Percentiles rank a stretch among this genome's conserved stretches.
phyloP scores from a whole-genome alignment of 1,139 yeast genomes.

The Debaryomycetaceae sp. region DNA sequence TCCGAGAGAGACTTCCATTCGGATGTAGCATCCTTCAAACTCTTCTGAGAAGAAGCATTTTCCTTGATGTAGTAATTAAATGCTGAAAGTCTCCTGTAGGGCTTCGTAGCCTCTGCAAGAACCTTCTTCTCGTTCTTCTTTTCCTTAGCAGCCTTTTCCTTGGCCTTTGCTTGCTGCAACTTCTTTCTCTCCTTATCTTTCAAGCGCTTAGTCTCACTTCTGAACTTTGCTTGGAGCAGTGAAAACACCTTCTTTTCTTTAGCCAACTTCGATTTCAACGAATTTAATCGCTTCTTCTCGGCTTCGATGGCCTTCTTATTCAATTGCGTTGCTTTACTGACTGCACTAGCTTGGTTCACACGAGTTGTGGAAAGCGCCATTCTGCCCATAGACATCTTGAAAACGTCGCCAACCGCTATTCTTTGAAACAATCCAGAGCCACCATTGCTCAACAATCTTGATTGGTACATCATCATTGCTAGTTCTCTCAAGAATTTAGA shows the following conservation, averaged over 20 bases:
- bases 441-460: neutral
- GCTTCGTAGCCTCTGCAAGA: constrained; percentile 24
- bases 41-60: constrained; percentile 6
- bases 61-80: constrained; percentile 26
- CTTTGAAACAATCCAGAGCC: neutral
- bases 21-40: constrained; percentile 17
- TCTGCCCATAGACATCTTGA: neutral
- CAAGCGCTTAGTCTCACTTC: constrained; percentile 14
- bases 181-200: constrained; percentile 13
- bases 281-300: constrained; percentile 10
- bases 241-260: constrained; percentile 23
- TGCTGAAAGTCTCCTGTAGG: constrained; percentile 24
- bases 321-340: neutral
- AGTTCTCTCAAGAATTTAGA: too few relatives aligned
- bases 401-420: neutral
- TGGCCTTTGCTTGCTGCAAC: constrained; percentile 13
- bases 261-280: constrained; percentile 15
- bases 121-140: constrained; percentile 17
- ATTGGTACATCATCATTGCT: neutral
- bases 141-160: constrained; percentile 13
- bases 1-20: constrained; percentile 23
- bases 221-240: constrained; percentile 18
- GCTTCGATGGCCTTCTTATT: constrained; percentile 7
- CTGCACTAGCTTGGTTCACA: neutral
- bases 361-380: neutral